Base-by-base conservation (phyloP, 768 basidiomycete species). In the Dioszegia crocea region DNA sequence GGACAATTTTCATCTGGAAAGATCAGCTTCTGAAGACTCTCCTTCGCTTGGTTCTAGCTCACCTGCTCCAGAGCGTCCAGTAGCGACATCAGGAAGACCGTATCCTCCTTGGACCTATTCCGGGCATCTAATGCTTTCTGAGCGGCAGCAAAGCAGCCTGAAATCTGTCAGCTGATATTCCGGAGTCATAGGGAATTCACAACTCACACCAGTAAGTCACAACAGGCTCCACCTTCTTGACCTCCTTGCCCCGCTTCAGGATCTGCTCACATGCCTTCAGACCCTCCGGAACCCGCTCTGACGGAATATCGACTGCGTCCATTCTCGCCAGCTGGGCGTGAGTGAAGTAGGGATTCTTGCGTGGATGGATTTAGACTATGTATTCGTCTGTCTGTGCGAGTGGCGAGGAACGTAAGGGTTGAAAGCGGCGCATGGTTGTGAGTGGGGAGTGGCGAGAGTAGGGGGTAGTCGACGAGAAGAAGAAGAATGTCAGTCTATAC, bases 151-250 rank as follows among this genome's bases (percentile, higher is more conserved):
- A 46, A 48, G 48, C 26, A 21, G 31, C 39, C 54, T 38, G n/a
- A 40, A 4, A 26, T 14, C 36, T 6, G 19, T 27, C 44, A 51
- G 33, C 50, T 43, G 12, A n/a, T 21, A 19, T 27, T 44, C 16
- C 6, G n/a, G 23, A 26, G 12, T 33, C 4, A 0, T 24, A 16
- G 30, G n/a, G n/a, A n/a, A n/a, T n/a, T 23, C 3, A 36, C 24
- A 12, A 80, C 89, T 65, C 77, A 94, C 94, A 93, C 93, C 94
- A 99, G 74, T 98, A 98, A 4, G 89, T 83, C 71, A 98, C 84
- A 52, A 93, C 80, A 4, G 90, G 89, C 57, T 99, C 92, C 62
- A 87, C 84, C 14, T 79, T 79, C 51, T 82, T 84, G 67, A 97
- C 81, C 75, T 99, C 96, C 58, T 90, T 85, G 0, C 96, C 89